Evolutionary conservation across 208 protist genomes (phyloP).

Genomic region (Vickermania ingenoplastis): DNA sequence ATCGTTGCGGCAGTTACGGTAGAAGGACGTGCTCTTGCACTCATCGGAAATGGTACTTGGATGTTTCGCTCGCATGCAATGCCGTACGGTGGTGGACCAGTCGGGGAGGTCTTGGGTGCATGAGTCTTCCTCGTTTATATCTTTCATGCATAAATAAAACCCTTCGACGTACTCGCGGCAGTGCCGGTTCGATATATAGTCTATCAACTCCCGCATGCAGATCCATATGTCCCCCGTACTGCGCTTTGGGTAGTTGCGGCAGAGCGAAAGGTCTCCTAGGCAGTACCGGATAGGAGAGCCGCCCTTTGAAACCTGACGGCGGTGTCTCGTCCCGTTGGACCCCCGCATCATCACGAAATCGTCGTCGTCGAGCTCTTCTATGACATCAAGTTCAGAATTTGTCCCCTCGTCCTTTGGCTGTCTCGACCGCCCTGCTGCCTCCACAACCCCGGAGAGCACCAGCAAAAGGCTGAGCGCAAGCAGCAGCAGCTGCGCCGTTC

Average conservation of each 20-base stretch:
- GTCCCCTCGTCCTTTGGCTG: no score
- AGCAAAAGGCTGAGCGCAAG: background rate
- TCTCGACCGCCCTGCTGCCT: no score
- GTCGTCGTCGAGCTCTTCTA: no score
- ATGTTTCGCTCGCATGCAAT: background rate
- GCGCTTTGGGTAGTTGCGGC: background rate
- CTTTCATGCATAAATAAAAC: background rate
- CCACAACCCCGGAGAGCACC: no score
- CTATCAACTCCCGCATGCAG: background rate
- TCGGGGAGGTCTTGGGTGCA: background rate
- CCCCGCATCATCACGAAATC: background rate
- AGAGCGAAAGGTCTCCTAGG: background rate
- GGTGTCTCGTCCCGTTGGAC: background rate
- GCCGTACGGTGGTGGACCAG: background rate
- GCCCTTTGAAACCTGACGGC: background rate
- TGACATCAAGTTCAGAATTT: no score
- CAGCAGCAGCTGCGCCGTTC: background rate
- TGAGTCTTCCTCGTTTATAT: background rate
- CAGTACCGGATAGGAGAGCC: background rate
- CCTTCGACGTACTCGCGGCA: background rate
- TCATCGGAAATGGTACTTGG: background rate
- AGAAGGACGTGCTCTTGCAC: background rate
- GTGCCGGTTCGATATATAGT: background rate
- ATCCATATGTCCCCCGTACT: background rate
- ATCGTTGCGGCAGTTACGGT: background rate